phyloP scores from a whole-genome alignment of 257 asterid genomes.

The Rehmannia glutinosa region DNA sequence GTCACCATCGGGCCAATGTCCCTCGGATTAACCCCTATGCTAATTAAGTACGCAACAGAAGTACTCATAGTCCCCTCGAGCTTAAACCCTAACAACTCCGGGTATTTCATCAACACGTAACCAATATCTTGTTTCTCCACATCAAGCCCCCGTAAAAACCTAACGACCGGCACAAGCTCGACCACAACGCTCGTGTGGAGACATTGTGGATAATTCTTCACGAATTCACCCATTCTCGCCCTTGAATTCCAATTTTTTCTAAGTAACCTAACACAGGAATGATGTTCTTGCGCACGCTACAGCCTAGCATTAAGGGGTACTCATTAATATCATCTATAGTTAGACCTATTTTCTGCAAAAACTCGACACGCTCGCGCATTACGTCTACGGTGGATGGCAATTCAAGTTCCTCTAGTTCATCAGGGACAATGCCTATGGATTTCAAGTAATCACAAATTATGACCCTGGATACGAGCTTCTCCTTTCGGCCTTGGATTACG shows the following conservation, averaged over 20 bases:
- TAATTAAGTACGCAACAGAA: conserved; percentile 80
- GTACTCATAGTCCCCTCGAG: conserved; percentile 96
- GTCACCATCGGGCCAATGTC: conserved; percentile 98
- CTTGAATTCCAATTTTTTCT: conserved; percentile 79
- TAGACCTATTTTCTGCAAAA: conserved; percentile 78
- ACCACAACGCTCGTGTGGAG: conserved; percentile 87
- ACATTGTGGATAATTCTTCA: conserved; percentile 76
- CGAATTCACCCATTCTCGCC: conserved; percentile 74
- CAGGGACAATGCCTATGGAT: conserved; percentile 73
- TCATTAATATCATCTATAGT: conserved; percentile 77
- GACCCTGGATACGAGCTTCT: conserved; percentile 79
- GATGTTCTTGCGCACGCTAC: conserved; percentile 77
- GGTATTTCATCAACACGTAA: conserved; percentile 81
- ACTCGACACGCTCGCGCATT: conserved; percentile 87
- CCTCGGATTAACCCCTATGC: conserved; percentile 85
- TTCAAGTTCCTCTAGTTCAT: conserved; percentile 77
- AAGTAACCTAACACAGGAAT: conserved; percentile 84
- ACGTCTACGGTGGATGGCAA: conserved; percentile 87
- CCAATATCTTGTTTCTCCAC: conserved; percentile 86
- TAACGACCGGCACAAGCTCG: conserved; percentile 79
- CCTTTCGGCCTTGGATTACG: conserved; percentile 62
- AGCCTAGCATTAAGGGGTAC: conserved; percentile 85
- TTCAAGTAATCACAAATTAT: conserved; percentile 79
- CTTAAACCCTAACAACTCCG: conserved; percentile 83
- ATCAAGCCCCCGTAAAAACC: conserved; percentile 82